Evolutionary conservation across 495 filamentous ascomycete species (phyloP).

Genomic region (Thozetella sp.): DNA sequence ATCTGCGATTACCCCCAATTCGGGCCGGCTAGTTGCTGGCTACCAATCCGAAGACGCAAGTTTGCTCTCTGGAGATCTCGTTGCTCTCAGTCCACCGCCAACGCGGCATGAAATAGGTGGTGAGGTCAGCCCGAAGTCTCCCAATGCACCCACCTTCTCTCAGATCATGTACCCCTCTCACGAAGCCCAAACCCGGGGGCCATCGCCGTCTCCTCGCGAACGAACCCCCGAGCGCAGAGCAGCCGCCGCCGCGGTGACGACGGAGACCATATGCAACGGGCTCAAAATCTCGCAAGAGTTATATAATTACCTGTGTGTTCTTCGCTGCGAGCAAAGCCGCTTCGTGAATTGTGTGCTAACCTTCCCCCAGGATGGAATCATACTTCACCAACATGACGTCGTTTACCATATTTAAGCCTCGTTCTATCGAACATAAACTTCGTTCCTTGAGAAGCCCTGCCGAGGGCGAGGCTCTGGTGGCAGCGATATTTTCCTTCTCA

Average conservation of each 20-base stretch:
- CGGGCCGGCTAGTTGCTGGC: no score
- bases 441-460: constrained; percentile 12
- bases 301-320: constrained; percentile 11
- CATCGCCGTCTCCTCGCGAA: constrained; percentile 14
- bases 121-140: neutral
- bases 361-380: constrained; percentile 22
- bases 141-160: constrained; percentile 14
- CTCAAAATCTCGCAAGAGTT: constrained; percentile 10
- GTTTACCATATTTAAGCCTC: constrained; percentile 23
- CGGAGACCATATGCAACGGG: constrained; percentile 8
- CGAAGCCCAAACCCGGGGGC: constrained; percentile 15
- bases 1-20: no score
- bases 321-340: neutral
- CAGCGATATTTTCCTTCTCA: constrained; percentile 26
- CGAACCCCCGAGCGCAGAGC: constrained; percentile 1
- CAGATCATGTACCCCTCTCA: constrained; percentile 23
- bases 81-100: neutral
- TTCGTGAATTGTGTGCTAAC: no score
- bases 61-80: neutral
- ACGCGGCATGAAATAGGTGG: neutral
- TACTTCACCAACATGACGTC: constrained; percentile 32
- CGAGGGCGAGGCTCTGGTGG: constrained; percentile 24
- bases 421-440: constrained; percentile 23
- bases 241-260: neutral
- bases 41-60: neutral